Percentiles rank a stretch among this genome's conserved stretches.
Conservation (phyloP, 1,139 yeast species). For the Hansenula sp. region DNA sequence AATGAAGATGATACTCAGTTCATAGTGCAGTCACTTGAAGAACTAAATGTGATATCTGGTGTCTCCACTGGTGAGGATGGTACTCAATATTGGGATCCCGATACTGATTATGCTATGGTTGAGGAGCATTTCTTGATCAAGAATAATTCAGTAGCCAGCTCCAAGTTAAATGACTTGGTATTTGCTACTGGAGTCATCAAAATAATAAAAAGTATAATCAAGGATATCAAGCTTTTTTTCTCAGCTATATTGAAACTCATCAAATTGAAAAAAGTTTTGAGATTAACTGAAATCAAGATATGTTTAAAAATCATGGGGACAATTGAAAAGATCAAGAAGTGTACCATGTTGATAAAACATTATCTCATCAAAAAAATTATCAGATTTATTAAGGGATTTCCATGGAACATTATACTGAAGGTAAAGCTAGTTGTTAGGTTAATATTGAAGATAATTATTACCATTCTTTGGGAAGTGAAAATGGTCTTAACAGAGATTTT, state of each 20-base stretch:
- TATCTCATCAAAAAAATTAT: conserved; percentile 12
- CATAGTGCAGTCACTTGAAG: neutral
- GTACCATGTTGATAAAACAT: conserved; percentile 11
- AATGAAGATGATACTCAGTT: conserved; percentile 5
- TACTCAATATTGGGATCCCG: conserved; percentile 2
- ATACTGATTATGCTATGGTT: conserved; percentile 1
- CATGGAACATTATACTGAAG: conserved; percentile 16
- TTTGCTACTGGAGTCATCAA: conserved; percentile 11
- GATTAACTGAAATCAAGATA: conserved; percentile 9
- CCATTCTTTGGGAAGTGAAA: conserved; percentile 18
- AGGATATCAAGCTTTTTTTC: conserved; percentile 12
- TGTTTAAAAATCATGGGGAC: conserved; percentile 17
- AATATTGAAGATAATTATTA: conserved; percentile 12
- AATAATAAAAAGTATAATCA: conserved; percentile 7
- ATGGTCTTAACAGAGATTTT: conserved; percentile 11
- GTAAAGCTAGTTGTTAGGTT: conserved; percentile 15
- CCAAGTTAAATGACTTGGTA: conserved; percentile 2
- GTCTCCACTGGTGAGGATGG: neutral
- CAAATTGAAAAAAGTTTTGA: conserved; percentile 16
- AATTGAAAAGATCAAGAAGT: conserved; percentile 19
- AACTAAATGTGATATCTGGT: neutral
- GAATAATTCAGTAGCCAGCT: neutral
- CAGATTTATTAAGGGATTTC: conserved; percentile 12
- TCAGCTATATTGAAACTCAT: conserved; percentile 14
- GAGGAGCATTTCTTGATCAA: neutral